Base-by-base conservation (phyloP, 192 early-diverging fungal genomes). In the Mortierella alpina region DNA sequence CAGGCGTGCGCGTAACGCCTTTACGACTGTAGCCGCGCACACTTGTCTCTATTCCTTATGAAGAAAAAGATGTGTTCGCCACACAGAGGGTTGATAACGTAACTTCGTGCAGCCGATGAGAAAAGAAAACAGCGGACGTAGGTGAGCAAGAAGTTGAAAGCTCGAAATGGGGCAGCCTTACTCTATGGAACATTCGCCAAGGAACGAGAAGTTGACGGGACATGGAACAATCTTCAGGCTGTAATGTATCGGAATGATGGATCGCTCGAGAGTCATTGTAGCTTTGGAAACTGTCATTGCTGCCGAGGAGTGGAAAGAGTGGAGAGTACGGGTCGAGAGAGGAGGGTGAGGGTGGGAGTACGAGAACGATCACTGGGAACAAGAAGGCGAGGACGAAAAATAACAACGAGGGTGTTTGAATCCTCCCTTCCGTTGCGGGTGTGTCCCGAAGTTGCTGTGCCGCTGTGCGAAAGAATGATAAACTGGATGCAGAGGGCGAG, bases 201-300 rank as follows among this genome's bases (percentile, higher is more conserved):
- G 80, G 77, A 92, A 95, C 31, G 90, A 88, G 49, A 93, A 92
- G 42, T 84, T 79, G 41, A 90, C 91, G 52, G 92, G 86, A 73
- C 91, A 86, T 7, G 94, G 94, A 5, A 88, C 88, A 48, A 95
- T 81, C 53, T 84, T 77, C 15, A 95, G 82, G 57, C 68, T 78
- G 84, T 95, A 95, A 84, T 94, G 91, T 59, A 84, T 70, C 8
- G 94, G 94, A 51, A 85, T 87, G 72, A 93, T 89, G 68, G 66
- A 63, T 18, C 66, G 64, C 9, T 72, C 64, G 20, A 72, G 59
- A 14, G 70, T 66, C 77, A 80, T 63, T 56, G 18, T 63, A 1
- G 59, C 50, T 5, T 17, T 20, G 9, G 39, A 31, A 31, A 31
- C 31, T 31, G 31, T 3, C 31, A 41, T 8, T 17, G 20, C 31